Base-by-base conservation (phyloP, 805 yeast genomes). In the Saccharomycopsis sp. region DNA sequence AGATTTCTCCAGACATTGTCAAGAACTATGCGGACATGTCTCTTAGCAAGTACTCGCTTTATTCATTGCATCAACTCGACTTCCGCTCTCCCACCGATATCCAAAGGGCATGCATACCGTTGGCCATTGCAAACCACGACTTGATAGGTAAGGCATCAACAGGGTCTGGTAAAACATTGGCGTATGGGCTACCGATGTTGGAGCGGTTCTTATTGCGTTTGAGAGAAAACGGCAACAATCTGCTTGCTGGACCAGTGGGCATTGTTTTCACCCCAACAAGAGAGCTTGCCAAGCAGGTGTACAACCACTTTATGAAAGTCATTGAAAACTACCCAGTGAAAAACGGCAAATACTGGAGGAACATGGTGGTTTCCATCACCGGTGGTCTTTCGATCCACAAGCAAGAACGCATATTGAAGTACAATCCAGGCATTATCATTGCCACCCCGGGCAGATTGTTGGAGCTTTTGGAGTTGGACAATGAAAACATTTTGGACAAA, bases 121-220 rank as follows among this genome's bases (percentile, higher is more conserved):
- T 68, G 20, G 85, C 89, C 2, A 44, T 85, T 10, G 65, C 67
- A 21, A 94, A 88, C 4, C 69, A 67, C 26, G 97, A 92, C 60
- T 73, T 92, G 3, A 77, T 92, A 50, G 98, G 98, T 41, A 92
- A 89, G 56, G 98, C 98, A 12, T 80, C 92, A 8, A 92, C 98
- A 1, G 98, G 98, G 58, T 84, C 95, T 1, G 98, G 98, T 68
- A 92, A 92, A 57, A 92, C 98, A 0, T 65, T 88, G 43, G 99
- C 98, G 0, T 92, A 85, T 58, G 96, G 96, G 34, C 74, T 92
- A 20, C 96, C 98, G 7, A 79, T 94, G 21, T 59, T 92, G 46
- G 95, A 89, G 54, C 73, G 68, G 45, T 71, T 73, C 44, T 51
- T 76, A 15, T 42, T 51, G 12, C 57, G 59, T 4, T 43, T 55